phyloP scores from a whole-genome alignment of 208 protist species.

The Crithidia fasciculata region DNA sequence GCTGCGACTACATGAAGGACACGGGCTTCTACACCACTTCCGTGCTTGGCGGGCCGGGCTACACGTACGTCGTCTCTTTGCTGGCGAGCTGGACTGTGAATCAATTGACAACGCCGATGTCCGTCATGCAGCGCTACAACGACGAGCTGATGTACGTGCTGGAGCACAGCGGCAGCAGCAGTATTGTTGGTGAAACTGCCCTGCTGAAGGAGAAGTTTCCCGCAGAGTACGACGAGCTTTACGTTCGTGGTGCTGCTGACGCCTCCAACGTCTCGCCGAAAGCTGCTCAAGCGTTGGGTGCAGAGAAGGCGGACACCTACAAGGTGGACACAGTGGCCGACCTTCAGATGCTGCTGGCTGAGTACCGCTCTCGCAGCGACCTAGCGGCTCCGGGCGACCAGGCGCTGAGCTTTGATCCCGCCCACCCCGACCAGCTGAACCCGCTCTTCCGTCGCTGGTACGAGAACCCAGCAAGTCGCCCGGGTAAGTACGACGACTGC shows the following conservation, averaged over 20 bases:
- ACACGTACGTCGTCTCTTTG: conserved; percentile 80
- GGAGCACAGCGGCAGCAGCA: conserved; percentile 71
- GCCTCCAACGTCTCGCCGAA: conserved; percentile 19
- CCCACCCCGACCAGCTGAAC: conserved; percentile 57
- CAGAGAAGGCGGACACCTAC: conserved; percentile 35
- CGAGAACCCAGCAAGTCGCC: conserved; percentile 36
- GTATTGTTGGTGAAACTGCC: conserved; percentile 58
- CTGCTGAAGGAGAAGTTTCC: conserved; percentile 72
- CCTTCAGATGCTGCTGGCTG: conserved; percentile 31
- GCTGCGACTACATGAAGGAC: conserved; percentile 75
- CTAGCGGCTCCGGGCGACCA: conserved; percentile 16
- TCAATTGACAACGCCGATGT: conserved; percentile 79
- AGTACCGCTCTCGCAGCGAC: conserved; percentile 23
- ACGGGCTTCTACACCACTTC: conserved; percentile 68
- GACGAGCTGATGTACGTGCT: conserved; percentile 85
- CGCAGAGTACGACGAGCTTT: conserved; percentile 43
- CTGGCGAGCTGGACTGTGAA: conserved; percentile 79
- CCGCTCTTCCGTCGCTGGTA: conserved; percentile 70
- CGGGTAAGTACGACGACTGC: conserved; percentile 70
- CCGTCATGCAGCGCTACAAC: conserved; percentile 68
- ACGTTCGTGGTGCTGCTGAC: conserved; percentile 35
- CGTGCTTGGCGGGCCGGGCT: conserved; percentile 64
- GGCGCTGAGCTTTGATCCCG: conserved; percentile 63
- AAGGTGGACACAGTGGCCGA: conserved; percentile 66
- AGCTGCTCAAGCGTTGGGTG: not conserved